Percentiles rank a stretch among this genome's conserved stretches.
These are phyloP conservation scores for Myotisia sp. DNA, from an alignment of 2,329 filamentous ascomycete genomes.

Conservation along the genomic window DNA sequence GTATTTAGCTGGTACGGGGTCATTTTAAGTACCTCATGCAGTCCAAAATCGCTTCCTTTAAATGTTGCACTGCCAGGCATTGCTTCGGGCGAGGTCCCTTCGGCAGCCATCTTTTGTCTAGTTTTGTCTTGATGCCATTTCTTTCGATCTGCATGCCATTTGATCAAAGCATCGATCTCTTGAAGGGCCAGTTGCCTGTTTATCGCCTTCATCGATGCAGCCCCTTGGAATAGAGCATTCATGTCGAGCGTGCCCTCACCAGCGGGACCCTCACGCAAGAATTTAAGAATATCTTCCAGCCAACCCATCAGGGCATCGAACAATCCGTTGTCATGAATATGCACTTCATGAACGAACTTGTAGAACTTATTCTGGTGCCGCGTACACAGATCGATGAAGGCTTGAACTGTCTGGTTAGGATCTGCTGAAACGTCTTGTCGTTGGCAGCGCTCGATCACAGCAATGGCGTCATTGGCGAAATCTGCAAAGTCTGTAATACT, in stretches of 20 bases:
- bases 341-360: conserved; percentile 97
- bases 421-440: conserved; percentile 77
- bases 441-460: conserved; percentile 55
- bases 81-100: conserved; percentile 34
- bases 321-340: conserved; percentile 88
- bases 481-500: conserved; percentile 91
- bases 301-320: conserved; percentile 95
- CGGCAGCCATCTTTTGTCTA: conserved; percentile 94
- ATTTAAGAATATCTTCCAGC: conserved; percentile 91
- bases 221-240: conserved; percentile 80
- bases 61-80: conserved; percentile 46
- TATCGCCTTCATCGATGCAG: conserved; percentile 50
- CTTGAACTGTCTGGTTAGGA: conserved; percentile 94
- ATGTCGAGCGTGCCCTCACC: conserved; percentile 74
- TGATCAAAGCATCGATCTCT: conserved; percentile 75
- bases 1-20: background rate
- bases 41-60: conserved; percentile 71
- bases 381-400: conserved; percentile 91
- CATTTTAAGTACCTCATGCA: conserved; percentile 50
- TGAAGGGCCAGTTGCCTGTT: conserved; percentile 57
- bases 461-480: conserved; percentile 86
- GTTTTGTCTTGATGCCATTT: conserved; percentile 99
- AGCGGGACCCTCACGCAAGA: conserved; percentile 70
- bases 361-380: conserved; percentile 95
- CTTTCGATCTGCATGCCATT: conserved; percentile 90